Evolutionary conservation across 164 flowering plant species (phyloP).

Genomic region (Piper longum): DNA sequence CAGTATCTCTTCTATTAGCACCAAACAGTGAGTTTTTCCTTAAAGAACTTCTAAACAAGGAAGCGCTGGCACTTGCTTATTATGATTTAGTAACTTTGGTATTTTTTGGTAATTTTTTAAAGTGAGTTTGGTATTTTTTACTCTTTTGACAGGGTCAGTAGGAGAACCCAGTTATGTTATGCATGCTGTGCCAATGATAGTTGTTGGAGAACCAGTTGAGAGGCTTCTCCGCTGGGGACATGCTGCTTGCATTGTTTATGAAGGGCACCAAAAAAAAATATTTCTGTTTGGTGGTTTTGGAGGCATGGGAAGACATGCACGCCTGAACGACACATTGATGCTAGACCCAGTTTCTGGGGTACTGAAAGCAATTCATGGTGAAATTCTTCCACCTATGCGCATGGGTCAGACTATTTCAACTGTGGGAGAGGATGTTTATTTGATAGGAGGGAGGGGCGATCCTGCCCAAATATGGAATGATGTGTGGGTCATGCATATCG

Average conservation of each 20-base stretch:
- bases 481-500: slow-evolving; percentile 51
- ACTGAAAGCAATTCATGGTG: slow-evolving; percentile 22
- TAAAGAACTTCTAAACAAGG: too few species aligned
- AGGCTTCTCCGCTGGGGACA: slow-evolving; percentile 91
- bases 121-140: slow-evolving; percentile 7
- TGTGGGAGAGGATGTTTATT: slow-evolving; percentile 48
- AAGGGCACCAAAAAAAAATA: slow-evolving; percentile 15
- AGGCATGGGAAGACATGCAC: slow-evolving; percentile 80
- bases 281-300: slow-evolving; percentile 92
- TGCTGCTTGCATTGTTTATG: slow-evolving; percentile 38
- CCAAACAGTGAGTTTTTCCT: too few species aligned
- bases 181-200: slow-evolving; percentile 21
- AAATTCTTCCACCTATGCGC: slow-evolving; percentile 53
- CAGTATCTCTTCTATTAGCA: too few species aligned
- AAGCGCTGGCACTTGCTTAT: too few species aligned
- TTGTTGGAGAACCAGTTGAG: slow-evolving; percentile 63
- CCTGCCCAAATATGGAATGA: slow-evolving; percentile 64
- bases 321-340: slow-evolving; percentile 53
- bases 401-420: slow-evolving; percentile 68
- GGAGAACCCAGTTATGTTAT: slow-evolving; percentile 21
- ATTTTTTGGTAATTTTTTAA: too few species aligned
- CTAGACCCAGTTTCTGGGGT: slow-evolving; percentile 39
- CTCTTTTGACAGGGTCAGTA: slow-evolving; percentile 33
- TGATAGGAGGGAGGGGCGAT: slow-evolving; percentile 87
- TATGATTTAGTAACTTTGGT: too few species aligned